A percentile compares a stretch with the other conserved stretches of the same genome.
Conservation (phyloP, 768 basidiomycete species). For the Lactifluus hygrophoroides region DNA sequence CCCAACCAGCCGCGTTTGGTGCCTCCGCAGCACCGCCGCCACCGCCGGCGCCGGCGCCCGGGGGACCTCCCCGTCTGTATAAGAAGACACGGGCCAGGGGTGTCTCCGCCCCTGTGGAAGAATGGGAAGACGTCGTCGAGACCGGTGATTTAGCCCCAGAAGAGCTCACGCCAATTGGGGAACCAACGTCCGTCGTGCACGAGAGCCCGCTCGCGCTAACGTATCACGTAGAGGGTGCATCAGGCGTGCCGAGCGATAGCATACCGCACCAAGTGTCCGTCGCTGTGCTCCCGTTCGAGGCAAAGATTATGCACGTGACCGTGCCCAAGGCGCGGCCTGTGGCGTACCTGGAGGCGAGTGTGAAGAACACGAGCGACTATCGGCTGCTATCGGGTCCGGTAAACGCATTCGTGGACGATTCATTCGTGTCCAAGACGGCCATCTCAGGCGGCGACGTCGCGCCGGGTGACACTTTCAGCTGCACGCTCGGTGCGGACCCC, state of each 20-base stretch:
- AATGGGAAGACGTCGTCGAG: neutral
- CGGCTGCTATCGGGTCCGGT: slow-evolving; percentile 46
- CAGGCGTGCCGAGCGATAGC: slow-evolving; percentile 47
- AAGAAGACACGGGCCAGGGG: too few relatives aligned
- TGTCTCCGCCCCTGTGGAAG: neutral
- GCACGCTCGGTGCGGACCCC: slow-evolving; percentile 40
- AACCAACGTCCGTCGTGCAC: slow-evolving; percentile 37
- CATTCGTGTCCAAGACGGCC: slow-evolving; percentile 45
- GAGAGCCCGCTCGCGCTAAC: slow-evolving; percentile 47
- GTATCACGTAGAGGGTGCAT: slow-evolving; percentile 41
- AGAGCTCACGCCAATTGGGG: slow-evolving; percentile 19
- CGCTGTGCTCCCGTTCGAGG: slow-evolving; percentile 40
- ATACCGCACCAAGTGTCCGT: slow-evolving; percentile 46
- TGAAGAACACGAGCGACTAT: slow-evolving; percentile 53
- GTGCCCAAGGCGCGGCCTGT: slow-evolving; percentile 42
- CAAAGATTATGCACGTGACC: slow-evolving; percentile 38
- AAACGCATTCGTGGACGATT: slow-evolving; percentile 47
- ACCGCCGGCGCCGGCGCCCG: neutral
- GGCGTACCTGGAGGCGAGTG: slow-evolving; percentile 37
- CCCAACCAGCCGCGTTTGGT: neutral
- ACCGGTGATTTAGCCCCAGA: neutral
- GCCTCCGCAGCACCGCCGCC: too few relatives aligned
- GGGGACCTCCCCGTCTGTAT: neutral
- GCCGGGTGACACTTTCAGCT: slow-evolving; percentile 43
- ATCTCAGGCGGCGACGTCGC: slow-evolving; percentile 40